A percentile compares a stretch with the other conserved stretches of the same genome.
Evolutionary conservation across 257 asterid genomes (phyloP).

Genomic region (Galeopsis tetrahit): DNA sequence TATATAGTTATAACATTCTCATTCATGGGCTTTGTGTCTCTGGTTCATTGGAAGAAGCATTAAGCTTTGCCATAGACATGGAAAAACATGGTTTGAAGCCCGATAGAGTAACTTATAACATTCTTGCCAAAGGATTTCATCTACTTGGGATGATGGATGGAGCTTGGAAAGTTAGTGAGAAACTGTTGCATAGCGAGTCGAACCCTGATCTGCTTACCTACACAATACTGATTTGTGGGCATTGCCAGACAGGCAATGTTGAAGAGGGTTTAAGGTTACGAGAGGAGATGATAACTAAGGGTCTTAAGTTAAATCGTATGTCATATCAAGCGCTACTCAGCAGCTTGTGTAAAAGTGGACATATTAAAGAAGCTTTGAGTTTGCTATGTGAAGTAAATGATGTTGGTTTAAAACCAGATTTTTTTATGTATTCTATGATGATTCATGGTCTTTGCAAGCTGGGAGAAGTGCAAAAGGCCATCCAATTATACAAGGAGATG

Average conservation of each 20-base stretch:
- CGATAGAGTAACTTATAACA: constrained; percentile 66
- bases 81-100: constrained; percentile 71
- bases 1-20: constrained; percentile 67
- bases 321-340: constrained; percentile 52
- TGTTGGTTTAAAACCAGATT: constrained; percentile 58
- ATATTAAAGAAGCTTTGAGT: constrained; percentile 53
- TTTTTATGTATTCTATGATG: constrained; percentile 58
- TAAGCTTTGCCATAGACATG: constrained; percentile 63
- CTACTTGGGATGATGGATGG: constrained; percentile 63
- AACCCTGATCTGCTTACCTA: constrained; percentile 55
- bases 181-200: constrained; percentile 42
- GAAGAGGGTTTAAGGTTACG: constrained; percentile 60
- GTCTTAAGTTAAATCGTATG: constrained; percentile 48
- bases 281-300: constrained; percentile 60
- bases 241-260: constrained; percentile 58
- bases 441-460: constrained; percentile 71
- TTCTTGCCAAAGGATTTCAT: constrained; percentile 72
- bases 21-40: constrained; percentile 67
- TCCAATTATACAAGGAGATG: constrained; percentile 55
- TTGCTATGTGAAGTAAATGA: constrained; percentile 58
- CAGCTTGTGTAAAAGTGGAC: constrained; percentile 70
- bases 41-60: constrained; percentile 79
- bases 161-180: constrained; percentile 42
- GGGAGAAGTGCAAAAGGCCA: constrained; percentile 55
- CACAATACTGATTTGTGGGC: constrained; percentile 58